Evolutionary conservation across 1,284 basidiomycete species (phyloP), one percentile per base, ranked within the genome.

Genomic region (Porodaedalea pini): DNA sequence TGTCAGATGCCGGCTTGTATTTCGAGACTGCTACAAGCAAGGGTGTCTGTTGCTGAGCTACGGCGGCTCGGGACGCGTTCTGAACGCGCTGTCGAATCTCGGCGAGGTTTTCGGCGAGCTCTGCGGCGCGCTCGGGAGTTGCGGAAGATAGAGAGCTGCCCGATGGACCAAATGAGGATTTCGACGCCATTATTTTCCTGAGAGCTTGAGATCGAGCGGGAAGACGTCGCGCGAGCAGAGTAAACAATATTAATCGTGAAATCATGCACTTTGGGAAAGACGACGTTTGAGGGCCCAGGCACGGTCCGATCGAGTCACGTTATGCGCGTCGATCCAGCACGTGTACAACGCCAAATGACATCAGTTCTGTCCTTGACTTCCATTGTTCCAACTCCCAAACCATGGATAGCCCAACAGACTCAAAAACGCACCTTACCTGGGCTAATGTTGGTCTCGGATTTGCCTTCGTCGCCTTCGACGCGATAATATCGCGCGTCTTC

Each of bases 21-120:
- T 99, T 99, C 4, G 94, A 98, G 15, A 99, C 94, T 0, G 95
- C 93, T 6, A 98, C 89, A 8, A 98, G 75, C 31, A 71, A 72
- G 5, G 73, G 68, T 41, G 60, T 8, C 34, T 32, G 37, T 21
- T 63, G 31, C 23, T 47, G 15, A 3, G 17, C 52, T 21, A 66
- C 63, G 31, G 66, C 59, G 17, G 66, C 58, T 25, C 70, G 60
- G 2, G 72, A 67, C 2, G 75, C 76, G 36, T 64, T 59, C 57
- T 71, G 65, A 23, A 88, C 76, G 34, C 81, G 76, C 4, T 69
- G 65, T 37, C 73, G 71, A 63, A 86, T 75, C 59, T 81, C 78
- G 2, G 71, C 61, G 4, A 89, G 72, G 6, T 78, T 76, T 58
- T 79, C 73, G 5, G 68, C 67, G 29, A 89, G 70, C 61, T 87